These are phyloP conservation scores for Colletotrichum simmondsii DNA, from an alignment of 2,329 filamentous ascomycete genomes.

Conservation along the genomic window DNA sequence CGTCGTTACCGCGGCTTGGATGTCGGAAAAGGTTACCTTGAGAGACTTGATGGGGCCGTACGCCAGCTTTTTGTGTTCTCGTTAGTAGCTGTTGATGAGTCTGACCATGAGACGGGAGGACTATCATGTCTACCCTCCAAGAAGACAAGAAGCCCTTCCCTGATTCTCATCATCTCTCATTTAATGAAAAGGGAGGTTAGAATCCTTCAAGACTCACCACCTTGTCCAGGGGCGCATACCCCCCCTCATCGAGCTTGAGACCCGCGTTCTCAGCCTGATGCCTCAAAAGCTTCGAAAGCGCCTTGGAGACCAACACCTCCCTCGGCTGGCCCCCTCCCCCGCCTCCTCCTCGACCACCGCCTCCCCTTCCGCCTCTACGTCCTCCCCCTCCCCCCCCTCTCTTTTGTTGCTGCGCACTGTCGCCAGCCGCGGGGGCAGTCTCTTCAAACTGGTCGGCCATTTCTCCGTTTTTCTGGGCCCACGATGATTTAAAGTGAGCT, in stretches of 20 bases:
- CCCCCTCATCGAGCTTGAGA: conserved; percentile 67
- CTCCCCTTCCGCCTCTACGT: conserved; percentile 41
- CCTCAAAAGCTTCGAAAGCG: conserved; percentile 64
- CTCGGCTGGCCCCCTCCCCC: conserved; percentile 48
- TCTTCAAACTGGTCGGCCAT: conserved; percentile 26
- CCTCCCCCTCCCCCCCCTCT: conserved; percentile 37
- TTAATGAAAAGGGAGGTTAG: conserved; percentile 1
- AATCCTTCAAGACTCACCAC: conserved; percentile 62
- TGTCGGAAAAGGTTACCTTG: conserved; percentile 79
- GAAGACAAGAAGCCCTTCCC: too few relatives aligned
- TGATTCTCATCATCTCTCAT: too few relatives aligned
- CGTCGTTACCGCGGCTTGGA: conserved; percentile 74
- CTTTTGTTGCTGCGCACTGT: conserved; percentile 24
- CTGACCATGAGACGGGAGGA: background rate
- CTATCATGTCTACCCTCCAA: background rate
- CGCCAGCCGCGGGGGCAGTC: conserved; percentile 22
- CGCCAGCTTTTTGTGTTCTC: conserved; percentile 51
- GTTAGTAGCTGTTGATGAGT: background rate
- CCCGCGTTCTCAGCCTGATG: conserved; percentile 69
- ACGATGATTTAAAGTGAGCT: background rate
- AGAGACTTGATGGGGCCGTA: conserved; percentile 73
- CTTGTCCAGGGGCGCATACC: conserved; percentile 66
- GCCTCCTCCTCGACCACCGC: conserved; percentile 42
- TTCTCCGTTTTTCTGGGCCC: background rate
- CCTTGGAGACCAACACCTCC: conserved; percentile 63